A percentile compares a stretch with the other conserved stretches of the same genome.
phyloP scores from a whole-genome alignment of 1,139 yeast species.

The Hemisphaericaspora xylofermentans region DNA sequence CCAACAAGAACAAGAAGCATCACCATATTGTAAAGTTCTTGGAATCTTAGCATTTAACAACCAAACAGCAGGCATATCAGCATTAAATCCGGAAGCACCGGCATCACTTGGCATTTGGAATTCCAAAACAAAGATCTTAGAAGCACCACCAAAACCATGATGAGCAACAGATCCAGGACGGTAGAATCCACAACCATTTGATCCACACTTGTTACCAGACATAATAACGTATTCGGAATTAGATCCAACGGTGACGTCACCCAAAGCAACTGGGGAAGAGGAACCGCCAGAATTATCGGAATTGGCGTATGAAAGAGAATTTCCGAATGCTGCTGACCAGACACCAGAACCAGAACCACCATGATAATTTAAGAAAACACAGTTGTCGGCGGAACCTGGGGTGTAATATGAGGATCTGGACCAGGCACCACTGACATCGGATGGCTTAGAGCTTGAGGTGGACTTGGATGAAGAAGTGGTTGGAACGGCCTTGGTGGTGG shows the following conservation, averaged over 20 bases:
- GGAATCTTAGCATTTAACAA: conserved; percentile 74
- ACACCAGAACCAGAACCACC: conserved; percentile 87
- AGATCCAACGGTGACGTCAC: conserved; percentile 51
- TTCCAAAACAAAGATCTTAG: conserved; percentile 71
- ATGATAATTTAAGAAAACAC: conserved; percentile 78
- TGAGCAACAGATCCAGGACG: conserved; percentile 71
- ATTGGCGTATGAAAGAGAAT: conserved; percentile 82
- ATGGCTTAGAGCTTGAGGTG: conserved; percentile 28
- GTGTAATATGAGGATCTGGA: conserved; percentile 70
- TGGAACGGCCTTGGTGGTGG: not conserved
- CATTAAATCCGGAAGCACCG: conserved; percentile 32
- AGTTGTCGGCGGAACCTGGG: conserved; percentile 58
- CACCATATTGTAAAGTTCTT: conserved; percentile 73
- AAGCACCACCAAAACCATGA: conserved; percentile 66
- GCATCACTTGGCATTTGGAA: conserved; percentile 60
- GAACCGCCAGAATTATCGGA: conserved; percentile 75
- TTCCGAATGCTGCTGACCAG: conserved; percentile 83
- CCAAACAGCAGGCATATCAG: conserved; percentile 80
- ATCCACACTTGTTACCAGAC: conserved; percentile 57
- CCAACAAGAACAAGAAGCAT: conserved; percentile 72
- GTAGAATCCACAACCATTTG: conserved; percentile 62
- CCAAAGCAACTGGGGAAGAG: conserved; percentile 53
- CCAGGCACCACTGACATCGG: conserved; percentile 60
- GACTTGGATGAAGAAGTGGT: conserved; percentile 13
- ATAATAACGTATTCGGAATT: conserved; percentile 60